Conservation (phyloP, 192 early-diverging fungal species). For the Entrophospora sp. region DNA sequence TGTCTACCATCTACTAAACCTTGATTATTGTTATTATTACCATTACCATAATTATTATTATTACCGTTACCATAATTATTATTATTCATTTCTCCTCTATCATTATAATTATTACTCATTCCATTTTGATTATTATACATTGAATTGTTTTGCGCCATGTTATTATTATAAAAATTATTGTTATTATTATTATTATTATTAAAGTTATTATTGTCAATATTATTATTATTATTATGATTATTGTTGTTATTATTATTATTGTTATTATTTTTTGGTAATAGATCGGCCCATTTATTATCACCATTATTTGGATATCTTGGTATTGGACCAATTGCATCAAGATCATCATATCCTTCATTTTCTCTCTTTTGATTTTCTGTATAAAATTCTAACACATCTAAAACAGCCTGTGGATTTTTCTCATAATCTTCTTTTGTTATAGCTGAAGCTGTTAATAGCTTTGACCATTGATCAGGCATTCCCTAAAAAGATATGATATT, state of each 20-base stretch:
- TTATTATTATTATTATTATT: no score
- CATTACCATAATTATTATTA: no score
- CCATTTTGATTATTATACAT: conserved; percentile 23
- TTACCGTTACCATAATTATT: background rate
- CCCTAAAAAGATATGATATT: no score
- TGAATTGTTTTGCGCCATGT: conserved; percentile 20
- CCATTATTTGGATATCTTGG: conserved; percentile 25
- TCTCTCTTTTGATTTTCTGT: conserved; percentile 69
- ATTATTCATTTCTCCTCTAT: conserved; percentile 1
- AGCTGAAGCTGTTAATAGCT: conserved; percentile 82
- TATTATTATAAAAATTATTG: no score
- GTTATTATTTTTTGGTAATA: conserved; percentile 43
- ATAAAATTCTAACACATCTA: conserved; percentile 98
- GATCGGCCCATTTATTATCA: conserved; percentile 53
- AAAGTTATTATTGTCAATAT: no score
- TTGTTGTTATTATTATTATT: no score
- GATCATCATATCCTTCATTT: conserved; percentile 39
- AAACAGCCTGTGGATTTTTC: conserved; percentile 95
- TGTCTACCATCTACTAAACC: no score
- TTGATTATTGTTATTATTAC: no score
- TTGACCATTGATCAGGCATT: conserved; percentile 92
- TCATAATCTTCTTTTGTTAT: conserved; percentile 97
- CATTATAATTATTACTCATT: background rate
- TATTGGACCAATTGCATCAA: background rate
- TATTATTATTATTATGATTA: no score